Evolutionary conservation across 1,284 basidiomycete genomes (phyloP), one percentile per base, ranked within the genome.

Genomic region (Takashimella tepidaria): DNA sequence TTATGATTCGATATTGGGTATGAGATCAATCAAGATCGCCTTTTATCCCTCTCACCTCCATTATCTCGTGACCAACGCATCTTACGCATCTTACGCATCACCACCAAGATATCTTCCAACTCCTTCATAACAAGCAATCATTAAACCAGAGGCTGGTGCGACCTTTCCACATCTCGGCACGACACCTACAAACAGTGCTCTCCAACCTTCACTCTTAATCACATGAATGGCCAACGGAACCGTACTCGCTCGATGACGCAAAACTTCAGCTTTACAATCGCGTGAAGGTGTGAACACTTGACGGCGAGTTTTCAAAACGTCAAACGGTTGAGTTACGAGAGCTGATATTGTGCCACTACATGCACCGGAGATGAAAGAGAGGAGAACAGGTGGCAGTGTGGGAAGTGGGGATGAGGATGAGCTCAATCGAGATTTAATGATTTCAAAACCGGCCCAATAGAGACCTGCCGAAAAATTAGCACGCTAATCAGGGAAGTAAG

Each of bases 81-180:
- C n/a, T n/a, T n/a, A n/a, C n/a, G n/a, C 31, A 37, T 16, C 31
- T 37, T 37, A 37, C 16, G 31, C 31, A 8, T 37, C 31, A 16
- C 31, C 31, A 37, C 69, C 69, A 10, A 77, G 56, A 43, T 67
- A 72, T 50, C 70, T 64, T n/a, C 74, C 74, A 1, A 80, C 78
- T 21, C 78, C 91, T 83, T 98, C 93, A 71, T 89, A 98, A 69
- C 87, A 92, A 52, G 88, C 86, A 72, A 98, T 97, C 75, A 77
- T 77, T 44, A 75, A 57, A 16, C 95, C 95, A 75, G 96, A 98
- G 23, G 96, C 93, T n/a, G 96, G 96, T 3, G 92, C 95, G 60
- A 98, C 92, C 76, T 98, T 98, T 25, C 85, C 91, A 50, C 95
- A 85, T 31, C 95, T 83, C 27, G 96, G 95, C 3, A 86, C 78